phyloP scores from a whole-genome alignment of 768 basidiomycete species.

The Pleurotus cornucopiae region DNA sequence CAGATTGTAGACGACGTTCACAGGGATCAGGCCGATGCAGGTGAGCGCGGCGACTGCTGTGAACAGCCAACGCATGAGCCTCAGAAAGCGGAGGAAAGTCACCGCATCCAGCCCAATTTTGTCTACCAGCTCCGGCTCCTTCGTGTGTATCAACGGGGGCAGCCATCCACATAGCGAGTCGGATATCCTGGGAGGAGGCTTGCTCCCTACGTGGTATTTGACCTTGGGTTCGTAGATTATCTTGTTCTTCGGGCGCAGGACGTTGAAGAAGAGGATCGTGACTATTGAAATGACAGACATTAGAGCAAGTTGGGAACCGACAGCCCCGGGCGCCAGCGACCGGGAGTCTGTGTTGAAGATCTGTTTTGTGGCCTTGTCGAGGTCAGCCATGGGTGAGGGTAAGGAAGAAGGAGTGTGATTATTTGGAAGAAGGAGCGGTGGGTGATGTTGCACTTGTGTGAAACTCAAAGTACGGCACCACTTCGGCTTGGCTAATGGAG shows the following conservation, averaged over 20 bases:
- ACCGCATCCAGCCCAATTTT: slow-evolving; percentile 93
- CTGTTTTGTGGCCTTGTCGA: slow-evolving; percentile 34
- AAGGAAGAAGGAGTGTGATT: not conserved
- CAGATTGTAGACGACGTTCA: slow-evolving; percentile 83
- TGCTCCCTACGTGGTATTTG: slow-evolving; percentile 71
- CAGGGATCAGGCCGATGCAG: slow-evolving; percentile 78
- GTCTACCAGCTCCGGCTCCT: slow-evolving; percentile 85
- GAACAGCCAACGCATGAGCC: slow-evolving; percentile 81
- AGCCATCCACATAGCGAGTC: slow-evolving; percentile 83
- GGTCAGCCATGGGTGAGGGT: slow-evolving; percentile 26
- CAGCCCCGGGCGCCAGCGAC: slow-evolving; percentile 78
- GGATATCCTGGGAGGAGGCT: slow-evolving; percentile 66
- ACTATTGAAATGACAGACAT: slow-evolving; percentile 67
- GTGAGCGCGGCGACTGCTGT: slow-evolving; percentile 54
- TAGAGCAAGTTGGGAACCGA: slow-evolving; percentile 70
- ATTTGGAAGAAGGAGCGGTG: not conserved
- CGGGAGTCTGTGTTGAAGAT: slow-evolving; percentile 36
- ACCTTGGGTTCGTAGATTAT: slow-evolving; percentile 81
- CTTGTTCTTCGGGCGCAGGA: slow-evolving; percentile 79
- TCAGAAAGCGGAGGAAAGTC: slow-evolving; percentile 85
- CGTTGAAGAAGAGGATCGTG: slow-evolving; percentile 75
- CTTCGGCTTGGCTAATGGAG: too few species aligned
- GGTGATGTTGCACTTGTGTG: not conserved
- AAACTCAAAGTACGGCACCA: not conserved
- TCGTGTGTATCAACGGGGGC: slow-evolving; percentile 75